Evolutionary conservation across 148 eudicot species (phyloP).

Genomic region (Rhododendron molle): DNA sequence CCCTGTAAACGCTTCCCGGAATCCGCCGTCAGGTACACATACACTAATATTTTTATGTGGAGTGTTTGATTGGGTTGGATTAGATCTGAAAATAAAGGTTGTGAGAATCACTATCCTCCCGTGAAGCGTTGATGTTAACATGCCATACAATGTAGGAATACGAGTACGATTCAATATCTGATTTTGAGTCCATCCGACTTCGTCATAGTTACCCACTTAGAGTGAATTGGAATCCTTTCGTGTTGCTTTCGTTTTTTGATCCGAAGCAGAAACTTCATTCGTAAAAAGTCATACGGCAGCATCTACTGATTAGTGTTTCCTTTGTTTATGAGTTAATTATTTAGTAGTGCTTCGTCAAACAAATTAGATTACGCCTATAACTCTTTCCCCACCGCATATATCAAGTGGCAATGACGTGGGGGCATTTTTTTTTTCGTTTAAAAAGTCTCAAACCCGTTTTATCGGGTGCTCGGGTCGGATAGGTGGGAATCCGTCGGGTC

Average conservation of each 20-base stretch:
- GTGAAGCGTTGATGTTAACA: not conserved
- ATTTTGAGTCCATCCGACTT: too few species aligned
- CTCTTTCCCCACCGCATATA: not conserved
- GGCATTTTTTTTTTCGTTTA: not conserved
- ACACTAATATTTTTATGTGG: not conserved
- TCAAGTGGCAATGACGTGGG: not conserved
- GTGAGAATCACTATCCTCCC: not conserved
- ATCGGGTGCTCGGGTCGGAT: not conserved
- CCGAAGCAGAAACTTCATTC: too few species aligned
- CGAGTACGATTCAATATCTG: not conserved
- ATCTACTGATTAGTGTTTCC: too few species aligned
- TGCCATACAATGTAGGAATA: not conserved
- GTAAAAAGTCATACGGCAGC: too few species aligned
- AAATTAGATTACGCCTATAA: too few species aligned
- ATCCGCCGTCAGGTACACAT: constrained; percentile 72
- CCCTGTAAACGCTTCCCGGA: constrained; percentile 71
- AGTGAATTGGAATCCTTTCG: too few species aligned
- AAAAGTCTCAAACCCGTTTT: not conserved
- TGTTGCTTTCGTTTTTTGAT: not conserved
- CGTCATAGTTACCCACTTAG: too few species aligned
- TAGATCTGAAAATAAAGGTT: not conserved
- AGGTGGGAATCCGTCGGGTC: not conserved
- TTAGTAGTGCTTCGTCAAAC: too few species aligned
- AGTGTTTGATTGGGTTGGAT: not conserved
- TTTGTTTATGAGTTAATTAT: not conserved